Conservation (phyloP, 495 filamentous ascomycete species). For the Hypoxylon rickii region DNA sequence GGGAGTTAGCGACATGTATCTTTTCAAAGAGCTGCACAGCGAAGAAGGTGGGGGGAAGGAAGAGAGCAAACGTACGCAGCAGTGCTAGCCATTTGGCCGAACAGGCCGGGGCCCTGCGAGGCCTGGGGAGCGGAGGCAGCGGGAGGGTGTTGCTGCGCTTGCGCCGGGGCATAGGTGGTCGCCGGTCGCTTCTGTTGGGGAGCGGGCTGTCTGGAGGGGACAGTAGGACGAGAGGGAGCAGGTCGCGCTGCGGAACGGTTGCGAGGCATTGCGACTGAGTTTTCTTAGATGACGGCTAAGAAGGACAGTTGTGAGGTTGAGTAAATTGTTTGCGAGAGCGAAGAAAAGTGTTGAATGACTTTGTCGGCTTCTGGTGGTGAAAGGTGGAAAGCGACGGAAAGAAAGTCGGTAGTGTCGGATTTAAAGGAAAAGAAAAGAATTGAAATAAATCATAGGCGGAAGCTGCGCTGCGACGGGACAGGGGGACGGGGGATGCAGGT, state of each 20-base stretch:
- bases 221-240: slow-evolving; percentile 69
- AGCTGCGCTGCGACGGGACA: no score
- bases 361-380: slow-evolving; percentile 20
- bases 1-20: slow-evolving; percentile 16
- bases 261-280: slow-evolving; percentile 69
- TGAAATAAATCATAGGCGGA: slow-evolving; percentile 2
- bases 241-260: slow-evolving; percentile 68
- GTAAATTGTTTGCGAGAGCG: no score
- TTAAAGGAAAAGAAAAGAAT: slow-evolving; percentile 36
- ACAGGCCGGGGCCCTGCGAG: slow-evolving; percentile 71
- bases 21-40: background rate
- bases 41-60: background rate
- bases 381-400: slow-evolving; percentile 18
- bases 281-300: slow-evolving; percentile 3
- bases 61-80: slow-evolving; percentile 65
- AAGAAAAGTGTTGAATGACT: slow-evolving; percentile 12
- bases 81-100: slow-evolving; percentile 86
- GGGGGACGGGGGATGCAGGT: background rate
- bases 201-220: slow-evolving; percentile 64
- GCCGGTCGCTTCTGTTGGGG: slow-evolving; percentile 66
- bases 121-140: slow-evolving; percentile 43
- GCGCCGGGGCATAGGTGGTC: slow-evolving; percentile 67
- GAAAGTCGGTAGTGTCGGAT: slow-evolving; percentile 22
- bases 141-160: slow-evolving; percentile 53
- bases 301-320: no score